These are phyloP conservation scores for Acorus calamus DNA, from an alignment of 106 monocot species.

Conservation along the genomic window DNA sequence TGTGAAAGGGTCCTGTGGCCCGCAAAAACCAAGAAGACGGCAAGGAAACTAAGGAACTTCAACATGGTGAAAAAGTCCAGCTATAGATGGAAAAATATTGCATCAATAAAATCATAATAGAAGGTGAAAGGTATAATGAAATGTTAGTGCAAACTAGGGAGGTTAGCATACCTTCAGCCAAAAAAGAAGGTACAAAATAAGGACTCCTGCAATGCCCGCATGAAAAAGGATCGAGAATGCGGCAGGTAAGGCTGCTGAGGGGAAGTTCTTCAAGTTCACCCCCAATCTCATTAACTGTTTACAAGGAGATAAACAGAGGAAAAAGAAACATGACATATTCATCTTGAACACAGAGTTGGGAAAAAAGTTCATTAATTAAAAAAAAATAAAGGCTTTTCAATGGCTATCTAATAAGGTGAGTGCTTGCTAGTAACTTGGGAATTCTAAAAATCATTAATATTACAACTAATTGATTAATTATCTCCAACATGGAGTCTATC, in stretches of 20 bases:
- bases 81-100: conserved; percentile 20
- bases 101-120: too few species aligned
- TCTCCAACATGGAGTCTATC: too few species aligned
- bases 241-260: conserved; percentile 46
- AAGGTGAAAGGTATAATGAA: too few species aligned
- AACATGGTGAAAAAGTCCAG: conserved; percentile 88
- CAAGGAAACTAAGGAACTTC: conserved; percentile 59
- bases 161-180: conserved; percentile 63
- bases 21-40: conserved; percentile 60
- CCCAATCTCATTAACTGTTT: conserved; percentile 56
- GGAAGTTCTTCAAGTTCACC: conserved; percentile 73
- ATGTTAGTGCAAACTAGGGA: too few species aligned
- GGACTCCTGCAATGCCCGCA: conserved; percentile 73
- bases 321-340: background rate
- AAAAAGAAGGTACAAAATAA: conserved; percentile 73
- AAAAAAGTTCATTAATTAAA: too few species aligned
- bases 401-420: too few species aligned
- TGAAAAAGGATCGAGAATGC: conserved; percentile 68
- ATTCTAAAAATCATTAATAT: too few species aligned
- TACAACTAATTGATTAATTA: too few species aligned
- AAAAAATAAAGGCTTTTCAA: too few species aligned
- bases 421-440: too few species aligned
- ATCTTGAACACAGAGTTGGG: background rate
- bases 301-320: background rate
- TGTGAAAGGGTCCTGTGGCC: conserved; percentile 79